These are phyloP conservation scores for Monilinia fructicola DNA, from an alignment of 2,329 filamentous ascomycete species.

Conservation along the genomic window DNA sequence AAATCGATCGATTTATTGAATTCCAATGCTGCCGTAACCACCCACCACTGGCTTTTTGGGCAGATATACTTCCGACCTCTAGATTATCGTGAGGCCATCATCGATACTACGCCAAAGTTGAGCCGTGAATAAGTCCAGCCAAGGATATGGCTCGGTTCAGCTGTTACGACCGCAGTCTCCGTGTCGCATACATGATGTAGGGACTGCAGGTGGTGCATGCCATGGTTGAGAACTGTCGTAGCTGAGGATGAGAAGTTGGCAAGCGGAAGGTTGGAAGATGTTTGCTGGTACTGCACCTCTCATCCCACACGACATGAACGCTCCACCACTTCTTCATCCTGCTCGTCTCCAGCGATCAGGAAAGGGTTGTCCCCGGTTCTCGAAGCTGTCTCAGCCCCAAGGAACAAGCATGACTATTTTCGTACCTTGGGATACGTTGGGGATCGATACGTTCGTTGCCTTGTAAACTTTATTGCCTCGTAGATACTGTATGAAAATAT, in stretches of 20 bases:
- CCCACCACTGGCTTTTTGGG: conserved; percentile 16
- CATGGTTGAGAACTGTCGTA: conserved; percentile 6
- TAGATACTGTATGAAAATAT: neutral
- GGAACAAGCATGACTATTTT: neutral
- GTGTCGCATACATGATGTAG: conserved; percentile 4
- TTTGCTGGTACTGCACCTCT: neutral
- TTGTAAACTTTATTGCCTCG: neutral
- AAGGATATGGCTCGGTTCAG: neutral
- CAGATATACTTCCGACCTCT: conserved; percentile 17
- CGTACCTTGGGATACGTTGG: neutral
- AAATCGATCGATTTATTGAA: conserved; percentile 15
- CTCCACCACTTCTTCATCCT: neutral
- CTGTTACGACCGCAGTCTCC: neutral
- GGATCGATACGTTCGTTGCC: neutral
- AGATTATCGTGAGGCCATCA: conserved; percentile 22
- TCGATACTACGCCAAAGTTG: conserved; percentile 7
- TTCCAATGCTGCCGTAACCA: conserved; percentile 16
- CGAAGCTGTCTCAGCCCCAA: neutral
- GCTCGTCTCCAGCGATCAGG: conserved; percentile 11
- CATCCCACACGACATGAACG: neutral
- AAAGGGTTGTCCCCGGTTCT: neutral
- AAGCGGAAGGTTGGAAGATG: neutral
- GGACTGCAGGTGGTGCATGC: neutral
- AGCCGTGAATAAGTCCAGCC: conserved; percentile 10
- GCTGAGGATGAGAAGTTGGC: neutral